These are phyloP conservation scores for Diaporthe citri DNA, from an alignment of 2,329 filamentous ascomycete species.

Conservation along the genomic window DNA sequence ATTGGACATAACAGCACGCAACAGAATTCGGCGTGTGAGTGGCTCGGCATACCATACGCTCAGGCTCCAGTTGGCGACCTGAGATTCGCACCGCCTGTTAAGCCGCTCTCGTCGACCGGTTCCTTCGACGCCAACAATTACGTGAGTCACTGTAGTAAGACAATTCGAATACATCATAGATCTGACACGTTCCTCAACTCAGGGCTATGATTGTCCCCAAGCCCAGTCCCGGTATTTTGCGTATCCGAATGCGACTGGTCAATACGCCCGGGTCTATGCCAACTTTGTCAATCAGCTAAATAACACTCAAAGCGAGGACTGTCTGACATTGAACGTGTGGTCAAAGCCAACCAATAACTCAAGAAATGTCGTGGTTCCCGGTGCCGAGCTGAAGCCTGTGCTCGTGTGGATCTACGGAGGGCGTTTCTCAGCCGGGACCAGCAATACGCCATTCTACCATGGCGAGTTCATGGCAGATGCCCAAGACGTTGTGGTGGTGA, in stretches of 20 bases:
- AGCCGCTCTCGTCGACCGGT: not conserved
- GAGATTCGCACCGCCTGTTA: conserved; percentile 8
- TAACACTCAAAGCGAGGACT: conserved; percentile 50
- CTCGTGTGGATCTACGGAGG: conserved; percentile 60
- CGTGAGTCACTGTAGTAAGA: not conserved
- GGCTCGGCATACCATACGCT: conserved; percentile 17
- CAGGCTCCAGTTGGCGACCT: not conserved
- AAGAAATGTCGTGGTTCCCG: conserved; percentile 36
- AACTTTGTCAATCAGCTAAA: conserved; percentile 24
- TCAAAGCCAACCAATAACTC: conserved; percentile 48
- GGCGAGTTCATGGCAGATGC: conserved; percentile 23
- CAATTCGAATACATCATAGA: not conserved
- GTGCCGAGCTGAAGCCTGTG: conserved; percentile 51
- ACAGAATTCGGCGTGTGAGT: not conserved
- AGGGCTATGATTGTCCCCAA: conserved; percentile 31
- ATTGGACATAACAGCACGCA: not conserved
- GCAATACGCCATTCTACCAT: conserved; percentile 29
- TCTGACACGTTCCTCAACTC: not conserved
- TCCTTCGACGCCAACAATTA: not conserved
- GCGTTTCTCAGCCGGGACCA: conserved; percentile 52
- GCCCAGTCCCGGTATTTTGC: not conserved
- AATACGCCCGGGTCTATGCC: conserved; percentile 21
- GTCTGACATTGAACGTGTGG: conserved; percentile 55
- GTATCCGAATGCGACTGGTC: conserved; percentile 24
- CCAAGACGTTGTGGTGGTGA: conserved; percentile 34